Base-by-base conservation (phyloP, 305 asterid species). In the Fraxinus baroniana region DNA sequence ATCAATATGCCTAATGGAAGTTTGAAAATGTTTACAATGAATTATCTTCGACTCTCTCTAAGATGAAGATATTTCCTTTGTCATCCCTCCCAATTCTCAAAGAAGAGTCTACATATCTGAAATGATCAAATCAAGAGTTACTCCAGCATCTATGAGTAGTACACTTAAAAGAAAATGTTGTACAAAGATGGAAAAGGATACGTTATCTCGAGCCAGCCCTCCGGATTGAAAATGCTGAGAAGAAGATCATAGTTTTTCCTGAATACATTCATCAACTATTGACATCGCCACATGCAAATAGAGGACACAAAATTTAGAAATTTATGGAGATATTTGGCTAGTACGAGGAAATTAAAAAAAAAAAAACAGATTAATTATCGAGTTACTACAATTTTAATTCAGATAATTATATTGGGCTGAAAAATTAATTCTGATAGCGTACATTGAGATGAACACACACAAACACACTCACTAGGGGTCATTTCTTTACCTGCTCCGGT, bases 121-220 rank as follows among this genome's bases (percentile, higher is more conserved):
- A 10, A 83, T 26, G 35, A 81, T 36, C 74, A 79, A 71, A 78
- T 77, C 39, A 89, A 81, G 81, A 32, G 44, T 32, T 72, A 33
- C 22, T 72, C 22, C 28, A 17, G 46, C 26, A 66, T 10, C 4
- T 66, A 4, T 3, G 74, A 66, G 6, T 39, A 1, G 28, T 7
- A 46, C 74, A 1, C 0, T 10, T 20, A 62, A 18, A 72, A 18
- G 12, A 41, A 66, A 15, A 28, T 33, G 13, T 17, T 30, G 39
- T 46, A 36, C 76, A 49, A 28, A 24, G 10, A 15, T 10, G 22
- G 39, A 80, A 57, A 85, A 86, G 91, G 93, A 74, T 91, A 95
- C 97, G 98, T 92, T 82, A 92, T 94, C 86, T 94, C 97, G 44
- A 95, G 97, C 99, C 99, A 94, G 68, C 99, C 99, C 28, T 94